phyloP scores from a whole-genome alignment of 2,329 filamentous ascomycete genomes.

The Aschersonia sp. region DNA sequence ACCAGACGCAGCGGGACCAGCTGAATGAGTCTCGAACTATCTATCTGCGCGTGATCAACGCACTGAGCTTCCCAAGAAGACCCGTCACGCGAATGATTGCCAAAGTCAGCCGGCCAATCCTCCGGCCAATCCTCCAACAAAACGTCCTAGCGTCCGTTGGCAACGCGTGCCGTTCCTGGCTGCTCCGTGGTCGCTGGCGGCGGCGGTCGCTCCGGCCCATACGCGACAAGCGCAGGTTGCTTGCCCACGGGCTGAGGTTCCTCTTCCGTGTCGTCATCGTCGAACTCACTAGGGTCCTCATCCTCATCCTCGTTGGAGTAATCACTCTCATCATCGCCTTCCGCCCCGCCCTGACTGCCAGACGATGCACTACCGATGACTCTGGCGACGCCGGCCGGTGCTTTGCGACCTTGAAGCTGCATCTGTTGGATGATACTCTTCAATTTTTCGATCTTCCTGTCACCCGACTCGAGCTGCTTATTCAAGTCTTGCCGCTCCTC shows the following conservation, averaged over 20 bases:
- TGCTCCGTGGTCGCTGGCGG: conserved; percentile 10
- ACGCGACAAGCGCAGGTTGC: conserved; percentile 22
- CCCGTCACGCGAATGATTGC: too few species aligned
- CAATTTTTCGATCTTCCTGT: conserved; percentile 77
- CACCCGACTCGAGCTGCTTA: conserved; percentile 39
- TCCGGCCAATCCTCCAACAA: background rate
- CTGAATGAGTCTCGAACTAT: too few species aligned
- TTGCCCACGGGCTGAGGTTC: conserved; percentile 24
- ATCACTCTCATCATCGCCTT: conserved; percentile 43
- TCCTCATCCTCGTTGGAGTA: conserved; percentile 49
- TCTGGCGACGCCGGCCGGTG: conserved; percentile 46
- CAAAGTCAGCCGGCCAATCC: too few species aligned
- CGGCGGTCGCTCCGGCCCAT: conserved; percentile 34
- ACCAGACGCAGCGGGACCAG: too few species aligned
- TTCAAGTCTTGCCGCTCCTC: conserved; percentile 79
- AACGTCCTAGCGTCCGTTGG: conserved; percentile 27
- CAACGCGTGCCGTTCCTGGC: conserved; percentile 9
- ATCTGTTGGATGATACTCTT: conserved; percentile 92
- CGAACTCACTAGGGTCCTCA: conserved; percentile 49
- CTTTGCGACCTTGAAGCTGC: conserved; percentile 82
- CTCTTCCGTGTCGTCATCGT: conserved; percentile 43
- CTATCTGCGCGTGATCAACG: too few species aligned
- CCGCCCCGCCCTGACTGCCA: conserved; percentile 30
- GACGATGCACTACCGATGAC: conserved; percentile 47
- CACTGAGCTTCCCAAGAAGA: too few species aligned